A percentile compares a stretch with the other conserved stretches of the same genome.
These are phyloP conservation scores for Didymella pomorum DNA, from an alignment of 2,329 filamentous ascomycete genomes.

Conservation along the genomic window DNA sequence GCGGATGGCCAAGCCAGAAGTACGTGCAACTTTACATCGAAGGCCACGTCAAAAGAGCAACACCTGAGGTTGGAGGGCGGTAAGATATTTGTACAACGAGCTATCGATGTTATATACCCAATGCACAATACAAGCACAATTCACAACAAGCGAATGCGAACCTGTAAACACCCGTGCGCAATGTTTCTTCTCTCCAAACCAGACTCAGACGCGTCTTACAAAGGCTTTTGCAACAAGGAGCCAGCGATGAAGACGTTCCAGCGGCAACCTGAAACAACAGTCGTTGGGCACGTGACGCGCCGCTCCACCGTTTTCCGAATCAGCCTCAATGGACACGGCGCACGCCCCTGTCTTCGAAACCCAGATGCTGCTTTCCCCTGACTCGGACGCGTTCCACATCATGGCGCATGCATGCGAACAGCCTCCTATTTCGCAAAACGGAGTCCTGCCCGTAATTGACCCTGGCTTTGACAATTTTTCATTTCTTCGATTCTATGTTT, in stretches of 20 bases:
- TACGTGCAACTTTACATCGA: conserved; percentile 51
- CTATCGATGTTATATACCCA: conserved; percentile 4
- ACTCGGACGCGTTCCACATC: conserved; percentile 17
- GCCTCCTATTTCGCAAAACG: conserved; percentile 14
- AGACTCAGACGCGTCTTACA: conserved; percentile 11
- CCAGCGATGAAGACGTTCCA: conserved; percentile 13
- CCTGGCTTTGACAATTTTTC: background rate
- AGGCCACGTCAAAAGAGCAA: conserved; percentile 26
- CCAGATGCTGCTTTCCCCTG: conserved; percentile 14
- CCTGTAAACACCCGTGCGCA: background rate
- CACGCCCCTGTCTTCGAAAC: conserved; percentile 14
- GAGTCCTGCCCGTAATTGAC: conserved; percentile 1
- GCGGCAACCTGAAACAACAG: conserved; percentile 16
- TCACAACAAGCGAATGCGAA: background rate
- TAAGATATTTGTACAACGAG: conserved; percentile 8
- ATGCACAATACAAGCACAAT: conserved; percentile 7
- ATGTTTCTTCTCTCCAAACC: conserved; percentile 8
- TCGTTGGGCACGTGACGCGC: conserved; percentile 10
- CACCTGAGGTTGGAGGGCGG: conserved; percentile 25
- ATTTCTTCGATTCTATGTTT: background rate
- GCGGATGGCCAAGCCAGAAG: conserved; percentile 54
- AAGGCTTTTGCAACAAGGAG: conserved; percentile 13
- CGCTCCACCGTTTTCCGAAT: conserved; percentile 13
- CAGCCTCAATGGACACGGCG: conserved; percentile 11
- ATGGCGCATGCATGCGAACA: conserved; percentile 10